Evolutionary conservation across 495 filamentous ascomycete genomes (phyloP), one percentile per base, ranked within the genome.

Genomic region (Penicillium longicatenatum): DNA sequence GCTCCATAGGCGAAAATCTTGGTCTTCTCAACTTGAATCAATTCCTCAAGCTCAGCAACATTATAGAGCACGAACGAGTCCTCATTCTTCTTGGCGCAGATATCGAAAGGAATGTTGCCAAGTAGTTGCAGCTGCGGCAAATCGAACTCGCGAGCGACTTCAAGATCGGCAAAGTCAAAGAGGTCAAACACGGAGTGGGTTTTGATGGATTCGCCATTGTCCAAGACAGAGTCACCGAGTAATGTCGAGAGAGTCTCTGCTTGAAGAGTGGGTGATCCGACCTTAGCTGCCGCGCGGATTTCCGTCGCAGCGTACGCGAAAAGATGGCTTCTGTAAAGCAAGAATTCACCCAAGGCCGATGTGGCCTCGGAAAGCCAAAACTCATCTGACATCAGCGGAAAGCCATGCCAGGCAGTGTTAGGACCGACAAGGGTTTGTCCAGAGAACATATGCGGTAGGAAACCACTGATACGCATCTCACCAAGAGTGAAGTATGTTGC

Each of bases 101-200:
- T 66, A 4, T 79, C 72, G 43, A 93, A 65, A 55, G 88, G 82
- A 35, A 93, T 63, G 41, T 84, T 82, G 16, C 75, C 67, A 52
- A 92, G 86, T 37, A 82, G 76, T 10, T 69, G 68, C 19, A 85
- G 71, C 12, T 76, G 55, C 8, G 89, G 86, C 2, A 64, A 52
- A 10, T 71, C 54, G 33, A 80, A 65, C 37, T 77, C 60, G 58
- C 79, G 79, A 2, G 75, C 63, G 42, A 86, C 77, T 42, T 92
- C 86, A 8, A 90, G 70, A 54, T 92, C 87, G 30, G 92, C 79
- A 55, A 98, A 97, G 72, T 98, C 95, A 55, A 96, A 92, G 20
- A 97, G 82, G 60, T 97, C 95, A 70, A 97, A 95, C 14, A 98
- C 81, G 6, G 87, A 89, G 4, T 86, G 81, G 53, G 89, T 88